Percentiles rank a stretch among this genome's conserved stretches.
Evolutionary conservation across 2,329 filamentous ascomycete genomes (phyloP).

Genomic region (Fusarium foetens): DNA sequence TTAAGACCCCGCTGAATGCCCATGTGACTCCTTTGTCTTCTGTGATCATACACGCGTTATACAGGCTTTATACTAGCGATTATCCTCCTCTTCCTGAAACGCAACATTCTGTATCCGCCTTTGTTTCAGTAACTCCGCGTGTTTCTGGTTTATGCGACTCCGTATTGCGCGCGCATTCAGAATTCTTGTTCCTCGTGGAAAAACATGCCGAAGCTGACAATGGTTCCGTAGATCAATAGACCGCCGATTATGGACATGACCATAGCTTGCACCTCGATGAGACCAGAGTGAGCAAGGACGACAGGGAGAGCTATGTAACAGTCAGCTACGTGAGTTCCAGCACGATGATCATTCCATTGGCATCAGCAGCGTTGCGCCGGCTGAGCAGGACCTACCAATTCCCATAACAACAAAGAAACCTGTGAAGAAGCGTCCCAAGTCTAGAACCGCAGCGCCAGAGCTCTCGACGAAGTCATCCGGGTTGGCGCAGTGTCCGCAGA

Average conservation of each 20-base stretch:
- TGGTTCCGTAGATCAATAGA: constrained; percentile 94
- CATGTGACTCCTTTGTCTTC: constrained; percentile 14
- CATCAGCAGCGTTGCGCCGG: not conserved
- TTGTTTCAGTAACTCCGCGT: not conserved
- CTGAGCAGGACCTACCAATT: constrained; percentile 73
- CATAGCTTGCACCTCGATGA: constrained; percentile 88
- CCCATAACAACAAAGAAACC: constrained; percentile 98
- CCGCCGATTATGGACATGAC: constrained; percentile 95
- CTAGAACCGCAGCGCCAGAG: constrained; percentile 83
- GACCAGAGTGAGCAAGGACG: constrained; percentile 84
- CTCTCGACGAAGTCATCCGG: constrained; percentile 95
- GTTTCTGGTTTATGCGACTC: not conserved
- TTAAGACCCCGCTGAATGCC: constrained; percentile 37
- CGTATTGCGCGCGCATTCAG: constrained; percentile 54
- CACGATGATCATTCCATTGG: not conserved
- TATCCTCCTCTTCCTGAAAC: constrained; percentile 25
- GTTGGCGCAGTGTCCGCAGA: constrained; percentile 87
- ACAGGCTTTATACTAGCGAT: constrained; percentile 10
- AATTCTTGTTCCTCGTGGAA: constrained; percentile 99
- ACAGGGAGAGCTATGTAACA: constrained; percentile 78
- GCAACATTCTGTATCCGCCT: not conserved
- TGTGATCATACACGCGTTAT: constrained; percentile 39
- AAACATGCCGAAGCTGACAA: constrained; percentile 98
- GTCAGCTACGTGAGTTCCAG: constrained; percentile 26
- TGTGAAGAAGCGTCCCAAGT: constrained; percentile 93